Evolutionary conservation across 176 grass and related monocot genomes (phyloP).

Genomic region (Bonia amplexicaulis): DNA sequence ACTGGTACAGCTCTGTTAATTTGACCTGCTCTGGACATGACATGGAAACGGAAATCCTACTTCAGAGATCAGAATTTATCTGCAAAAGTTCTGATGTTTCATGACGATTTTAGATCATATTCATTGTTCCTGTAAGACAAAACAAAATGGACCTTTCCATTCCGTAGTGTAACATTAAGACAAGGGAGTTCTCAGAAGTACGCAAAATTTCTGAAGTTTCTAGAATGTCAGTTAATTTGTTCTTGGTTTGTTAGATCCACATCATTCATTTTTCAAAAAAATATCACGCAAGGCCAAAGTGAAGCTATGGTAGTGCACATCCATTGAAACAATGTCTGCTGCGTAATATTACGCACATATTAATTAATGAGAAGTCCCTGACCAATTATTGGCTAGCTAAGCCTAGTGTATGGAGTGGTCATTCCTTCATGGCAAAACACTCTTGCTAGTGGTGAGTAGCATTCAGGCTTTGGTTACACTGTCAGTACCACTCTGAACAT

Average conservation of each 20-base stretch:
- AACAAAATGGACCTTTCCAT: not conserved
- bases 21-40: not conserved
- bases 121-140: not conserved
- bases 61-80: too few relatives aligned
- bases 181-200: not conserved
- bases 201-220: not conserved
- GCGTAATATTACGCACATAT: not conserved
- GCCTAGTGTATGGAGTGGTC: not conserved
- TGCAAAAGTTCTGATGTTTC: too few relatives aligned
- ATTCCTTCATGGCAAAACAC: constrained; percentile 10
- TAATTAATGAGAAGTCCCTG: not conserved
- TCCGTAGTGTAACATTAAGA: not conserved
- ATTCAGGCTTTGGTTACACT: not conserved
- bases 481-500: not conserved
- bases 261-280: not conserved
- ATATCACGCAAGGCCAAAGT: not conserved
- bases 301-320: not conserved
- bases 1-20: not conserved
- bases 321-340: not conserved
- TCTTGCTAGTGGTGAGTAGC: not conserved
- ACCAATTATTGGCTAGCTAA: constrained; percentile 26
- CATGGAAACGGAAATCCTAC: too few relatives aligned
- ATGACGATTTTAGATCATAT: too few relatives aligned
- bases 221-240: not conserved
- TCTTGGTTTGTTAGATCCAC: not conserved